Conservation (phyloP, 139 green algal genomes). For the Chlamydomonas sp. region DNA sequence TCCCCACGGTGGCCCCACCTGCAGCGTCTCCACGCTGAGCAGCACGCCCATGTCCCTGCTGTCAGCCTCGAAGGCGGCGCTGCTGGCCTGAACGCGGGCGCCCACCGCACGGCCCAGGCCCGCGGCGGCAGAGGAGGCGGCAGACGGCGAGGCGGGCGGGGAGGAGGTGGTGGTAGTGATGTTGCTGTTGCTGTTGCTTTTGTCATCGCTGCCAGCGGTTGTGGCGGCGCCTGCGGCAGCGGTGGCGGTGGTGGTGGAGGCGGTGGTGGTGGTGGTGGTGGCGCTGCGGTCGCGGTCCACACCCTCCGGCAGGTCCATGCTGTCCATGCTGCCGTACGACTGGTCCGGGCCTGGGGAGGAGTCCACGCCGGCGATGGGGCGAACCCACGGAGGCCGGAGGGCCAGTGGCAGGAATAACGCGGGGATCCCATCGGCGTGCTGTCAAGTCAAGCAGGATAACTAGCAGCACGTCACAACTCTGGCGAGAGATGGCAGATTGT, state of each 20-base stretch:
- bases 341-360: neutral
- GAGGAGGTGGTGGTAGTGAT: neutral
- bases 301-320: neutral
- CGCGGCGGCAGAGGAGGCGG: neutral
- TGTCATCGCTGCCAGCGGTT: neutral
- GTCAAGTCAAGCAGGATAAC: too few relatives aligned
- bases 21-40: constrained; percentile 31
- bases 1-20: neutral
- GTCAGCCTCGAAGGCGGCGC: constrained; percentile 30
- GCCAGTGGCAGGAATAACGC: too few relatives aligned
- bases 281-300: neutral
- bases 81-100: neutral
- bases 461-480: too few relatives aligned
- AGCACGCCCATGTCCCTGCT: constrained; percentile 36
- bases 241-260: neutral
- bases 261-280: neutral
- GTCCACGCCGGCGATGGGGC: neutral
- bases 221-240: neutral
- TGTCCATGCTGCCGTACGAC: constrained; percentile 18
- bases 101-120: too few relatives aligned
- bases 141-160: neutral
- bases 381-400: neutral
- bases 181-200: neutral
- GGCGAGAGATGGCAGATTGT: too few relatives aligned
- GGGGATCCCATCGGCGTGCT: too few relatives aligned